Evolutionary conservation across 2,329 filamentous ascomycete species (phyloP).

Genomic region (Colletotrichum sp.): DNA sequence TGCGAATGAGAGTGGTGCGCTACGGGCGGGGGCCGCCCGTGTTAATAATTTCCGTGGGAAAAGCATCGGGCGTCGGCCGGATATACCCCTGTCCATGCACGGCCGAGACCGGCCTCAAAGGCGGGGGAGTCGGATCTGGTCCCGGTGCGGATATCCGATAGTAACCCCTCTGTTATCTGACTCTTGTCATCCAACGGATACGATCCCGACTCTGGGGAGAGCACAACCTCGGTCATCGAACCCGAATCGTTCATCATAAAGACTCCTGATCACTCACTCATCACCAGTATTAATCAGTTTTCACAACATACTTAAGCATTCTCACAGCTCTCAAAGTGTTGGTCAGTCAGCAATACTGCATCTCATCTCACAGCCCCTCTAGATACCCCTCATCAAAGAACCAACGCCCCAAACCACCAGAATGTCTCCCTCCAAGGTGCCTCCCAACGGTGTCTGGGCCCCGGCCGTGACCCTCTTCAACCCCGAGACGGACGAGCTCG

Average conservation of each 20-base stretch:
- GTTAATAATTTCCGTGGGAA: conserved; percentile 1
- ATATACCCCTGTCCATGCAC: conserved; percentile 19
- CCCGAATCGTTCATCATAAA: neutral
- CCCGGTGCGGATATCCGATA: conserved; percentile 20
- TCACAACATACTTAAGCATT: neutral
- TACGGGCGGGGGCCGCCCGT: neutral
- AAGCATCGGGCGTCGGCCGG: conserved; percentile 8
- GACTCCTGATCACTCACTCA: neutral
- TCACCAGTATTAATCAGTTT: neutral
- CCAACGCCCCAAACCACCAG: neutral
- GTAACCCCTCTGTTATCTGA: conserved; percentile 1
- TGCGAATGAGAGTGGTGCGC: neutral
- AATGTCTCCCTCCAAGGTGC: conserved; percentile 18
- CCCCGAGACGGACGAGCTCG: conserved; percentile 50
- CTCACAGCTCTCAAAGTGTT: neutral
- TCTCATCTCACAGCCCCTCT: neutral
- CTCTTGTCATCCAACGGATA: conserved; percentile 2
- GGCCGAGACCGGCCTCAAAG: conserved; percentile 19
- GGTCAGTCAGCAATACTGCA: neutral
- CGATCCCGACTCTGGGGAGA: neutral
- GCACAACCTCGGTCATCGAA: conserved; percentile 2
- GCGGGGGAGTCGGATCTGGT: conserved; percentile 18
- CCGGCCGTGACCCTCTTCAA: conserved; percentile 62
- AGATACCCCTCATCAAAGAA: neutral
- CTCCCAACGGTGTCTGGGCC: conserved; percentile 49